These are phyloP conservation scores for Asterophora lycoperdoides DNA, from an alignment of 768 basidiomycete genomes.

Conservation along the genomic window DNA sequence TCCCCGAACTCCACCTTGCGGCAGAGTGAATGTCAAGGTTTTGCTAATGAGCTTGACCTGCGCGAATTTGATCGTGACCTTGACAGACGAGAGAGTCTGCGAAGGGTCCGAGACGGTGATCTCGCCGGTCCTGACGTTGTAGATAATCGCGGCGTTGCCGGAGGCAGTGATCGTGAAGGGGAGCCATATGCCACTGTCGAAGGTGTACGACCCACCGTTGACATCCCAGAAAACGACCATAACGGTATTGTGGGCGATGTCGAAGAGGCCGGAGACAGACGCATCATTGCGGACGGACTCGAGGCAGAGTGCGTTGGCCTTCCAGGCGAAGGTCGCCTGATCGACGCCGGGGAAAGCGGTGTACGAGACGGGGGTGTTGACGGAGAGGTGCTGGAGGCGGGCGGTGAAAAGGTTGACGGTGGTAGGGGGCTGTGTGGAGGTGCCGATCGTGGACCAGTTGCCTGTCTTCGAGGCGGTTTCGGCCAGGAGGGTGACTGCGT, in stretches of 20 bases:
- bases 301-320: constrained; percentile 17
- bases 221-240: constrained; percentile 43
- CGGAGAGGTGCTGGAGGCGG: constrained; percentile 31
- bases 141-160: constrained; percentile 42
- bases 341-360: constrained; percentile 39
- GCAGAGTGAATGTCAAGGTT: constrained; percentile 37
- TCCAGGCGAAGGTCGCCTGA: constrained; percentile 23
- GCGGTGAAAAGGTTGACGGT: constrained; percentile 50
- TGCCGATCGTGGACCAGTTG: constrained; percentile 60
- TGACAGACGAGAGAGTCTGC: constrained; percentile 39
- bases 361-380: constrained; percentile 30
- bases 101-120: constrained; percentile 66
- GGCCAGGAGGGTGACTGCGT: constrained; percentile 34
- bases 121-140: constrained; percentile 35
- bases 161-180: constrained; percentile 33
- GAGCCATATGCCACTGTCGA: constrained; percentile 16
- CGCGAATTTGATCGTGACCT: constrained; percentile 30
- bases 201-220: constrained; percentile 33
- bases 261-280: constrained; percentile 37
- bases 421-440: constrained; percentile 49
- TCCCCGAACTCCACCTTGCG: constrained; percentile 43
- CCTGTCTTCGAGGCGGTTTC: constrained; percentile 45
- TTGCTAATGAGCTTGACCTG: constrained; percentile 21
- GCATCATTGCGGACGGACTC: constrained; percentile 31
- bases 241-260: constrained; percentile 29